phyloP scores from a whole-genome alignment of 1,139 yeast species.

The Lodderomyces beijingensis region DNA sequence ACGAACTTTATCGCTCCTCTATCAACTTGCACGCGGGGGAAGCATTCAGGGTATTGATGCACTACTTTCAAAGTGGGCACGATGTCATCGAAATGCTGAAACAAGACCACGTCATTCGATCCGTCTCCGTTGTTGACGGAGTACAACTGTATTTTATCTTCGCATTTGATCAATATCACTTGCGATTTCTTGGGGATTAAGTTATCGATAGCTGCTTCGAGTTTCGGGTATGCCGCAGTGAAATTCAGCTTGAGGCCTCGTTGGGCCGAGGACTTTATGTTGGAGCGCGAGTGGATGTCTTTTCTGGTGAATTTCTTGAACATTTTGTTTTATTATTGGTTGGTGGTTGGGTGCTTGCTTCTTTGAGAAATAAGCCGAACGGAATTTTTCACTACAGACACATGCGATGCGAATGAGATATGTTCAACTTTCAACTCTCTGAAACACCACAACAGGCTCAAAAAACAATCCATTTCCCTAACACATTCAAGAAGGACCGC shows the following conservation, averaged over 20 bases:
- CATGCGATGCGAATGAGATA: too few species aligned
- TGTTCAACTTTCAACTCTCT: too few species aligned
- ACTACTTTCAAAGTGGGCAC: slow-evolving; percentile 75
- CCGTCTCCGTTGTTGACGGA: slow-evolving; percentile 28
- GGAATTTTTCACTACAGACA: too few species aligned
- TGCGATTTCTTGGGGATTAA: slow-evolving; percentile 91
- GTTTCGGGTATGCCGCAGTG: slow-evolving; percentile 63
- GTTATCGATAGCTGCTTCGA: slow-evolving; percentile 74
- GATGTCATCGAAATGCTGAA: slow-evolving; percentile 72
- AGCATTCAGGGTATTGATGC: slow-evolving; percentile 76
- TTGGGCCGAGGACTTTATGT: slow-evolving; percentile 89
- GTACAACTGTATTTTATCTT: slow-evolving; percentile 80
- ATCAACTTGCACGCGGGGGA: slow-evolving; percentile 88
- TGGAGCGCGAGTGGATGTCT: slow-evolving; percentile 85
- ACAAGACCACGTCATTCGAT: slow-evolving; percentile 48
- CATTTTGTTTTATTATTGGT: too few species aligned
- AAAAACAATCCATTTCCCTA: too few species aligned
- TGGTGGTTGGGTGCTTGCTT: too few species aligned
- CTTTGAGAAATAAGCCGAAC: too few species aligned
- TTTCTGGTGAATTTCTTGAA: slow-evolving; percentile 75
- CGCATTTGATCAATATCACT: slow-evolving; percentile 77
- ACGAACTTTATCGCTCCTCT: slow-evolving; percentile 96
- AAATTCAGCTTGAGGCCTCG: slow-evolving; percentile 74
- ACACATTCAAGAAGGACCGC: too few species aligned
- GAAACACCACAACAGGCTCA: too few species aligned